A percentile compares a stretch with the other conserved stretches of the same genome.
Evolutionary conservation across 805 yeast species (phyloP).

Genomic region (Candida ponderosae): DNA sequence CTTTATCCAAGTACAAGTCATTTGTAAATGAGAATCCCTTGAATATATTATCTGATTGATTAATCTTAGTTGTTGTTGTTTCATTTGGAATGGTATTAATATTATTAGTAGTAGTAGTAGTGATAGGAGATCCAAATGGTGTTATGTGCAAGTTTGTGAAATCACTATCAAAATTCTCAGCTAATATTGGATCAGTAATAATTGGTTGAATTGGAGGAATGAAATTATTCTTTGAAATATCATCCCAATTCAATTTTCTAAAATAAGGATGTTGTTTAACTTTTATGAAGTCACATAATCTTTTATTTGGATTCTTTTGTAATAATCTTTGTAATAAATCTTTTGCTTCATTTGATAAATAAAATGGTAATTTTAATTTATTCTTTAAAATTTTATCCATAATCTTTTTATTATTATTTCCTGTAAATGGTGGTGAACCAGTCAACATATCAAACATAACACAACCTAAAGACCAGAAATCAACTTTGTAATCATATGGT

Average conservation of each 20-base stretch:
- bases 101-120: conserved; percentile 2
- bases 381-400: conserved; percentile 69
- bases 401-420: conserved; percentile 67
- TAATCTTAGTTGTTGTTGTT: not conserved
- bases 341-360: conserved; percentile 71
- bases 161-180: conserved; percentile 78
- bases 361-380: conserved; percentile 62
- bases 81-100: not conserved
- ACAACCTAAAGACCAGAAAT: conserved; percentile 91
- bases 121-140: conserved; percentile 15
- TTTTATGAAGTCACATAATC: conserved; percentile 50
- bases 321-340: conserved; percentile 61
- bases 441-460: conserved; percentile 72
- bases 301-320: conserved; percentile 60
- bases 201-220: conserved; percentile 80
- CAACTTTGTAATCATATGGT: conserved; percentile 71
- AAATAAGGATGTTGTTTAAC: conserved; percentile 67
- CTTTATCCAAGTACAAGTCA: too few species aligned
- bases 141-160: conserved; percentile 62
- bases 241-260: conserved; percentile 66
- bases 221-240: conserved; percentile 35
- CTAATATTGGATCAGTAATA: conserved; percentile 71
- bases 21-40: conserved; percentile 39
- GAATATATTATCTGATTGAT: conserved; percentile 20
- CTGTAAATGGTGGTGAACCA: conserved; percentile 86